phyloP scores from a whole-genome alignment of 768 basidiomycete species.

The Leccinum disarticulatum region DNA sequence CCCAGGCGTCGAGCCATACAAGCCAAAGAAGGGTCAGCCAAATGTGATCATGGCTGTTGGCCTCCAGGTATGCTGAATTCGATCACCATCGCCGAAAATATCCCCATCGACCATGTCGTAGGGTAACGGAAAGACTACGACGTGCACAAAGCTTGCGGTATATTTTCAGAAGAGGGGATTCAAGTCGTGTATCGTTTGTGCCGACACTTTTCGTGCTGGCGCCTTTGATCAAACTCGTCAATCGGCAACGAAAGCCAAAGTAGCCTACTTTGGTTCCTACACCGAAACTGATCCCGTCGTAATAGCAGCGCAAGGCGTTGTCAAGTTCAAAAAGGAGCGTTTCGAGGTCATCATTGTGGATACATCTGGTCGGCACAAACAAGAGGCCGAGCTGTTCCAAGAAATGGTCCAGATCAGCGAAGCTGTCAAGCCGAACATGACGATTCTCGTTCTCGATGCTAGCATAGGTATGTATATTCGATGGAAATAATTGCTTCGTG shows the following conservation, averaged over 20 bases:
- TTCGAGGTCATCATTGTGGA: slow-evolving; percentile 99
- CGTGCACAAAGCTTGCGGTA: slow-evolving; percentile 97
- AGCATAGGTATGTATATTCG: slow-evolving; percentile 70
- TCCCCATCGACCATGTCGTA: slow-evolving; percentile 31
- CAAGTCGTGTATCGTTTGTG: slow-evolving; percentile 96
- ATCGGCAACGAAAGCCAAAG: slow-evolving; percentile 97
- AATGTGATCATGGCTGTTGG: slow-evolving; percentile 99
- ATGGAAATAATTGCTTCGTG: neutral
- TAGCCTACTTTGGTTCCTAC: slow-evolving; percentile 98
- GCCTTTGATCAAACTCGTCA: slow-evolving; percentile 99
- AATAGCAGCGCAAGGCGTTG: slow-evolving; percentile 91
- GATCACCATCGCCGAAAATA: neutral
- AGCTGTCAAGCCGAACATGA: slow-evolving; percentile 96
- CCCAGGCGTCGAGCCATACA: slow-evolving; percentile 92
- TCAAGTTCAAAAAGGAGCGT: slow-evolving; percentile 96
- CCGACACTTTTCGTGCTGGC: slow-evolving; percentile 98
- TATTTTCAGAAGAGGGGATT: slow-evolving; percentile 97
- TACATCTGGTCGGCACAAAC: slow-evolving; percentile 95
- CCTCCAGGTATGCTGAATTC: slow-evolving; percentile 64
- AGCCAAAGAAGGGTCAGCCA: slow-evolving; percentile 90
- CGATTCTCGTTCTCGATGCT: slow-evolving; percentile 91
- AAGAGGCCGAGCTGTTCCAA: slow-evolving; percentile 93
- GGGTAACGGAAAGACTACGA: slow-evolving; percentile 99
- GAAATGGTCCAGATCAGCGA: slow-evolving; percentile 98
- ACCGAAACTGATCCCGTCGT: slow-evolving; percentile 98